phyloP scores from a whole-genome alignment of 371 early-diverging fungal genomes.

The Mucor saturninus region DNA sequence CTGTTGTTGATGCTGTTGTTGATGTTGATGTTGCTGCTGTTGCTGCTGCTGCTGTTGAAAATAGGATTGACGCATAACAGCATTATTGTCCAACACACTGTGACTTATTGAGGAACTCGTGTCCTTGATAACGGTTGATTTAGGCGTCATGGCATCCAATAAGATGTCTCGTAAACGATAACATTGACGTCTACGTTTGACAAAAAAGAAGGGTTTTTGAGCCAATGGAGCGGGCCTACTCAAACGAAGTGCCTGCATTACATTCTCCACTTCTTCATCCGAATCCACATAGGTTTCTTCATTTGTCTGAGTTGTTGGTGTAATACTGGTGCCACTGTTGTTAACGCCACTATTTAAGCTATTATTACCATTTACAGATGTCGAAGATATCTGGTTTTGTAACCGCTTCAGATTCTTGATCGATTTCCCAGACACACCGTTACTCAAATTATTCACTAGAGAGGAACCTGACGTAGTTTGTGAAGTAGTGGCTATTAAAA shows the following conservation, averaged over 20 bases:
- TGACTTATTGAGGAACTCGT: slow-evolving; percentile 1
- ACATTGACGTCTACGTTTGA: slow-evolving; percentile 67
- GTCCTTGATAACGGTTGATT: slow-evolving; percentile 14
- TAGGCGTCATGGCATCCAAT: slow-evolving; percentile 72
- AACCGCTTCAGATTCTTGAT: slow-evolving; percentile 26
- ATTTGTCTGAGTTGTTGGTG: slow-evolving; percentile 15
- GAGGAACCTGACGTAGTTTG: neutral
- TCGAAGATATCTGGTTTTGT: slow-evolving; percentile 17
- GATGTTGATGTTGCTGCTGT: slow-evolving; percentile 8
- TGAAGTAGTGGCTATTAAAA: neutral
- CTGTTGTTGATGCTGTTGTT: slow-evolving; percentile 5
- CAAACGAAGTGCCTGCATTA: slow-evolving; percentile 57
- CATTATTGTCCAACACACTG: slow-evolving; percentile 6
- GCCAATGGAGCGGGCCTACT: slow-evolving; percentile 69
- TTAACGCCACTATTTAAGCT: slow-evolving; percentile 12
- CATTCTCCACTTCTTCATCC: slow-evolving; percentile 70
- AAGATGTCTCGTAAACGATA: slow-evolving; percentile 69
- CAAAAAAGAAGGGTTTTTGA: slow-evolving; percentile 51
- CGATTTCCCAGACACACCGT: slow-evolving; percentile 13
- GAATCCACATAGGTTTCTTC: slow-evolving; percentile 54
- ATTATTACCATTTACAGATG: slow-evolving; percentile 21
- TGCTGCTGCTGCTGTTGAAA: slow-evolving; percentile 19
- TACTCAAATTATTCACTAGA: neutral
- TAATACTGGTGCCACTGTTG: neutral
- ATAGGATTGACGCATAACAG: slow-evolving; percentile 6